A percentile compares a stretch with the other conserved stretches of the same genome.
phyloP scores from a whole-genome alignment of 371 early-diverging fungal species.

The Lichtheimia hyalospora region DNA sequence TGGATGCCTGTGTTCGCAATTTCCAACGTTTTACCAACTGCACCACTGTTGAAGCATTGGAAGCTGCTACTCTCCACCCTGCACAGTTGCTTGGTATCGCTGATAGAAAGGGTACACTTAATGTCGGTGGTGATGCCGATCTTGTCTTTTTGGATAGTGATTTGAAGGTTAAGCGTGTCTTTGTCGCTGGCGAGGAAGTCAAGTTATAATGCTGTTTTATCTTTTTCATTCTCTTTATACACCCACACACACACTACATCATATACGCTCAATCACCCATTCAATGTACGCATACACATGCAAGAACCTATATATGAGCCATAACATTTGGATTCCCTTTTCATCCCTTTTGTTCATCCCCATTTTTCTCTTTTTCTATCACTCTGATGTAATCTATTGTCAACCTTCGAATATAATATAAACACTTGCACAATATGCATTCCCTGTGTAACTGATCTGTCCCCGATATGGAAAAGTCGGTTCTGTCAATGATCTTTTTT shows the following conservation, averaged over 20 bases:
- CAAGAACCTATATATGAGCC: too few relatives aligned
- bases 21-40: slow-evolving; percentile 82
- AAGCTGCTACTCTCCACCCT: slow-evolving; percentile 84
- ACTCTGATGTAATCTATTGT: too few relatives aligned
- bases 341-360: too few relatives aligned
- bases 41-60: slow-evolving; percentile 77
- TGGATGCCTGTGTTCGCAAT: slow-evolving; percentile 78
- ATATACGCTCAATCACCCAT: background rate
- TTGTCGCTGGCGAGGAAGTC: slow-evolving; percentile 76
- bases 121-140: slow-evolving; percentile 81
- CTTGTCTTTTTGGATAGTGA: slow-evolving; percentile 75
- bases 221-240: background rate
- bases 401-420: too few relatives aligned
- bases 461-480: too few relatives aligned
- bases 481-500: too few relatives aligned
- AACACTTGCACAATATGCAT: too few relatives aligned
- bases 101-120: slow-evolving; percentile 72
- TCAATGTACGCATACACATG: too few relatives aligned
- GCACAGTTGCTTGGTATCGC: slow-evolving; percentile 76
- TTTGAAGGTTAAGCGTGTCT: slow-evolving; percentile 65
- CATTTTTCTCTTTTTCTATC: too few relatives aligned
- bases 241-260: background rate
- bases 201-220: slow-evolving; percentile 6
- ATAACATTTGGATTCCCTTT: too few relatives aligned
- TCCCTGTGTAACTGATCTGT: too few relatives aligned